Evolutionary conservation across 2,329 filamentous ascomycete genomes (phyloP).

Genomic region (Epichloe gansuensis): DNA sequence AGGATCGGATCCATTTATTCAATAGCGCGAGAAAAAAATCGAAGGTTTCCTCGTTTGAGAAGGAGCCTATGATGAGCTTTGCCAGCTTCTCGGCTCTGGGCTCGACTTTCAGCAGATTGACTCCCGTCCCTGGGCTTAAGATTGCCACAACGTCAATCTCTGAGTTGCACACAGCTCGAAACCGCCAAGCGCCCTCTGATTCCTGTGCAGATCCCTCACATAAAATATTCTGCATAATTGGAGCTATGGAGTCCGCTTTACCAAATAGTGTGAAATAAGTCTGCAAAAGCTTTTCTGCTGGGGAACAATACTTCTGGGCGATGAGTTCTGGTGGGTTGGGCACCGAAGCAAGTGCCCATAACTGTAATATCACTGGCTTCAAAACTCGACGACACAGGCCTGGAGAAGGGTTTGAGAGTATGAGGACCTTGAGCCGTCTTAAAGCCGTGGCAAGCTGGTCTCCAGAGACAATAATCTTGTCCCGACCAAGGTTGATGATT

Average conservation of each 20-base stretch:
- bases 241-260: conserved; percentile 33
- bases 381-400: conserved; percentile 52
- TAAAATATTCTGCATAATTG: conserved; percentile 41
- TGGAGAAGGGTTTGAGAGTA: conserved; percentile 54
- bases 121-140: conserved; percentile 8
- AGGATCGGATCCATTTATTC: conserved; percentile 35
- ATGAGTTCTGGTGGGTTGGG: conserved; percentile 19
- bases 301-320: conserved; percentile 29
- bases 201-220: conserved; percentile 35
- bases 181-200: conserved; percentile 37
- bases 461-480: conserved; percentile 33
- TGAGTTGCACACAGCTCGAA: conserved; percentile 30
- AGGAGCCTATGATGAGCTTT: conserved; percentile 35
- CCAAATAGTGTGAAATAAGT: conserved; percentile 47
- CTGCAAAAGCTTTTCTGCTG: conserved; percentile 38
- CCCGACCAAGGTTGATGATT: conserved; percentile 33
- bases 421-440: conserved; percentile 40
- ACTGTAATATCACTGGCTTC: conserved; percentile 42
- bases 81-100: conserved; percentile 36
- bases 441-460: conserved; percentile 38
- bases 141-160: conserved; percentile 38
- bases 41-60: conserved; percentile 44
- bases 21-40: conserved; percentile 39
- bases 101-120: conserved; percentile 34
- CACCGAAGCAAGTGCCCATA: conserved; percentile 53